Evolutionary conservation across 257 asterid species (phyloP).

Genomic region (Orobanche coerulescens): DNA sequence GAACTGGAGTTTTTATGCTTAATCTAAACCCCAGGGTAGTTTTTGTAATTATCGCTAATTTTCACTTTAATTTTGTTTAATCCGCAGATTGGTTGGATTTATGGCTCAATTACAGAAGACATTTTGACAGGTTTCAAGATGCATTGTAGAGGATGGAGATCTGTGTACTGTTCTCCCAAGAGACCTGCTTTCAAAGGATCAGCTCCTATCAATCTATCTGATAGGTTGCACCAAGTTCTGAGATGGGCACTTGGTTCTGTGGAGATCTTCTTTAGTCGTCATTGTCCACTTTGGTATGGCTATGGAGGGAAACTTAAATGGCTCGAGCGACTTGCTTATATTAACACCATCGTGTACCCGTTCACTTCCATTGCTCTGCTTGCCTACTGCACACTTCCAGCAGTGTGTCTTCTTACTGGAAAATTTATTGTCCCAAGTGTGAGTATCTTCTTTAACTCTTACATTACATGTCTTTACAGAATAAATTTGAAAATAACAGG

Average conservation of each 20-base stretch:
- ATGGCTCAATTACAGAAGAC: constrained; percentile 78
- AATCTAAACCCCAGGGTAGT: background rate
- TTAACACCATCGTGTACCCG: constrained; percentile 76
- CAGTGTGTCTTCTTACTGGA: constrained; percentile 82
- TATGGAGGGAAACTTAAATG: constrained; percentile 68
- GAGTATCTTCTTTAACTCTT: constrained; percentile 27
- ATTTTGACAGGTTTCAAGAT: constrained; percentile 85
- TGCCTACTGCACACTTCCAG: constrained; percentile 79
- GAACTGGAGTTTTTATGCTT: background rate
- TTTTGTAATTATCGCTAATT: background rate
- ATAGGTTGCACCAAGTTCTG: constrained; percentile 79
- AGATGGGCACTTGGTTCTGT: constrained; percentile 94
- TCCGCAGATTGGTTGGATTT: constrained; percentile 83
- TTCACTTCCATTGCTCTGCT: constrained; percentile 77
- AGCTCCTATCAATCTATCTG: constrained; percentile 83
- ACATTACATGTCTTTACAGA: background rate
- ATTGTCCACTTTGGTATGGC: constrained; percentile 89
- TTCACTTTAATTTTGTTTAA: background rate
- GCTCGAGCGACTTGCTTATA: constrained; percentile 71
- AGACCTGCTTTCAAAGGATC: constrained; percentile 85
- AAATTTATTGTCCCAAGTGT: constrained; percentile 81
- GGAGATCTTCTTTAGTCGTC: constrained; percentile 80
- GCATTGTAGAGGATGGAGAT: constrained; percentile 89
- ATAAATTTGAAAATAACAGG: background rate
- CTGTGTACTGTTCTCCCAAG: constrained; percentile 68